Percentiles rank a stretch among this genome's conserved stretches.
Evolutionary conservation across 129 eudicot genomes (phyloP).

Genomic region (Flaveria robusta): DNA sequence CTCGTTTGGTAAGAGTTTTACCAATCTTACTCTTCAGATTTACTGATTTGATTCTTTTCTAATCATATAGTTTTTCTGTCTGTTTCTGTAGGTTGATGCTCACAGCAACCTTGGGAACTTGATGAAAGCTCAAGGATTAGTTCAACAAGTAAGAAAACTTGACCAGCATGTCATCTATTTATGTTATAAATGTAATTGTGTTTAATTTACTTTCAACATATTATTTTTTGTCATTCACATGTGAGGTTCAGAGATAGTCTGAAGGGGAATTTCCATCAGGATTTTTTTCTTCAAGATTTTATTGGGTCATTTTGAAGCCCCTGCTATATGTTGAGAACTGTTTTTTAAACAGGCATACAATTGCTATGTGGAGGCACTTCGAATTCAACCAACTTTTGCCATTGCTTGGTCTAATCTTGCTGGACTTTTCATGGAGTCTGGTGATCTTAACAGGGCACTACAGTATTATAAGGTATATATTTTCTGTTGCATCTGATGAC

Average conservation of each 20-base stretch:
- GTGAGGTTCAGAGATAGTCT: not conserved
- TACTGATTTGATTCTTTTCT: conserved; percentile 13
- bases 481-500: conserved; percentile 2
- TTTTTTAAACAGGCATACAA: conserved; percentile 69
- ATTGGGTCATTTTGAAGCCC: conserved; percentile 26
- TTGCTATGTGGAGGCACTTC: conserved; percentile 90
- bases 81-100: conserved; percentile 77
- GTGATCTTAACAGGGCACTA: conserved; percentile 81
- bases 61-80: not conserved
- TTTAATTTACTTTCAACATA: conserved; percentile 16
- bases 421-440: conserved; percentile 93
- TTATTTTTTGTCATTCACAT: conserved; percentile 1
- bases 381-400: conserved; percentile 87
- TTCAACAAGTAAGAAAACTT: conserved; percentile 66
- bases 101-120: conserved; percentile 96
- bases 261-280: conserved; percentile 17
- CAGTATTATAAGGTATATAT: conserved; percentile 83
- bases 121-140: conserved; percentile 97
- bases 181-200: not conserved
- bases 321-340: conserved; percentile 28
- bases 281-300: not conserved
- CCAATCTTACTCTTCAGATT: not conserved
- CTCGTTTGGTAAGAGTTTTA: conserved; percentile 62
- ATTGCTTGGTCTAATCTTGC: conserved; percentile 99
- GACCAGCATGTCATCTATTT: conserved; percentile 8